Evolutionary conservation across 768 basidiomycete genomes (phyloP).

Genomic region (Phallus indusiatus): DNA sequence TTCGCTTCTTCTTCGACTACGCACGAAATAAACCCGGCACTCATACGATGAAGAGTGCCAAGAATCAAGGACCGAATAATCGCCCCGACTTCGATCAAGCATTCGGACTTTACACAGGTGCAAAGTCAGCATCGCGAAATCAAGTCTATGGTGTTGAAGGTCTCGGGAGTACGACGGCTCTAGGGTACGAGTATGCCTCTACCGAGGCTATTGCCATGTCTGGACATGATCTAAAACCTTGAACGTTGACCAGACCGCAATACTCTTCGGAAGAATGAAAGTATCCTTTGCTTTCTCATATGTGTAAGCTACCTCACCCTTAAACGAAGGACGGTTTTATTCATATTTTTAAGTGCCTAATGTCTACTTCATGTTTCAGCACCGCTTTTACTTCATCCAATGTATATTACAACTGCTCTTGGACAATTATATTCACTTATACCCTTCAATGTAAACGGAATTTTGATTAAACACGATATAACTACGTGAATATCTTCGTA

Average conservation of each 20-base stretch:
- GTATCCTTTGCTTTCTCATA: background rate
- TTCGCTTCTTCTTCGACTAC: conserved; percentile 49
- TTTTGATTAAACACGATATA: too few relatives aligned
- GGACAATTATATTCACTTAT: too few relatives aligned
- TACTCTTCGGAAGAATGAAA: background rate
- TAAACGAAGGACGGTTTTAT: too few relatives aligned
- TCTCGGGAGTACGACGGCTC: background rate
- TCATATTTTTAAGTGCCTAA: too few relatives aligned
- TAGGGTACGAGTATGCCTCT: conserved; percentile 1
- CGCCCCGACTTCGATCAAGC: conserved; percentile 2
- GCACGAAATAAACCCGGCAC: conserved; percentile 24
- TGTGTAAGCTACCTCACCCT: background rate
- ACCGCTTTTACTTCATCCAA: too few relatives aligned
- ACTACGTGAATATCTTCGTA: background rate
- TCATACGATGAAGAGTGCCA: background rate
- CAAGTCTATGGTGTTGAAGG: background rate
- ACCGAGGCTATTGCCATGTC: conserved; percentile 6
- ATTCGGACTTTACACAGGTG: background rate
- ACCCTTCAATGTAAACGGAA: too few relatives aligned
- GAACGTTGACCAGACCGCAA: background rate
- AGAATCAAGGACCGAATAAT: background rate
- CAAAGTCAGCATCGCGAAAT: background rate
- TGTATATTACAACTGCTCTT: too few relatives aligned
- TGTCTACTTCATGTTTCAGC: too few relatives aligned
- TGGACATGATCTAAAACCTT: background rate